Percentiles rank a stretch among this genome's conserved stretches.
phyloP scores from a whole-genome alignment of 208 protist species.

The Vickermania spadyakhi region DNA sequence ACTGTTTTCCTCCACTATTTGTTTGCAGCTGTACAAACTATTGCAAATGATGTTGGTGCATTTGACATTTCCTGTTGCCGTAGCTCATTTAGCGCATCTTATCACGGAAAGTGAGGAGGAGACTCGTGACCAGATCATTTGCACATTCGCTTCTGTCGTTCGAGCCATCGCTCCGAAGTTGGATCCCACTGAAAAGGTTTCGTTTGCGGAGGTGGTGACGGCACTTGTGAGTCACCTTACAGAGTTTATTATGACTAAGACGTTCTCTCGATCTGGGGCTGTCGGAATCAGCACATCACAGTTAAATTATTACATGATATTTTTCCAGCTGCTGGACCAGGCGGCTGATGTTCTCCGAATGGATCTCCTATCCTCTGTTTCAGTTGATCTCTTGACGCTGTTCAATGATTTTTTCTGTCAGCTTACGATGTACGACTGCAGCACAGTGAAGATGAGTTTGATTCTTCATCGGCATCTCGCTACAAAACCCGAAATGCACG shows the following conservation, averaged over 20 bases:
- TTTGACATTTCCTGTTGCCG: not conserved
- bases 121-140: not conserved
- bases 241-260: conserved; percentile 21
- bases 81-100: not conserved
- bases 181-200: not conserved
- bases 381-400: conserved; percentile 19
- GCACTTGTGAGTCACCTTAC: conserved; percentile 44
- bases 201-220: conserved; percentile 30
- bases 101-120: not conserved
- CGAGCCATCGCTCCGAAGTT: not conserved
- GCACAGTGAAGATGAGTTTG: conserved; percentile 48
- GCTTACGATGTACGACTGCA: conserved; percentile 42
- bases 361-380: conserved; percentile 55
- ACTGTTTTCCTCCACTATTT: not conserved
- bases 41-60: not conserved
- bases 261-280: conserved; percentile 28
- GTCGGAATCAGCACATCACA: conserved; percentile 20
- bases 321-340: conserved; percentile 64
- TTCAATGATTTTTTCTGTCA: conserved; percentile 48
- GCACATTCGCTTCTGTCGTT: not conserved
- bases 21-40: not conserved
- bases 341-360: conserved; percentile 45
- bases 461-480: conserved; percentile 69
- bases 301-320: conserved; percentile 35
- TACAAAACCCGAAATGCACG: conserved; percentile 41